These are phyloP conservation scores for Karstenula rhodostoma DNA, from an alignment of 2,329 filamentous ascomycete species.

Conservation along the genomic window DNA sequence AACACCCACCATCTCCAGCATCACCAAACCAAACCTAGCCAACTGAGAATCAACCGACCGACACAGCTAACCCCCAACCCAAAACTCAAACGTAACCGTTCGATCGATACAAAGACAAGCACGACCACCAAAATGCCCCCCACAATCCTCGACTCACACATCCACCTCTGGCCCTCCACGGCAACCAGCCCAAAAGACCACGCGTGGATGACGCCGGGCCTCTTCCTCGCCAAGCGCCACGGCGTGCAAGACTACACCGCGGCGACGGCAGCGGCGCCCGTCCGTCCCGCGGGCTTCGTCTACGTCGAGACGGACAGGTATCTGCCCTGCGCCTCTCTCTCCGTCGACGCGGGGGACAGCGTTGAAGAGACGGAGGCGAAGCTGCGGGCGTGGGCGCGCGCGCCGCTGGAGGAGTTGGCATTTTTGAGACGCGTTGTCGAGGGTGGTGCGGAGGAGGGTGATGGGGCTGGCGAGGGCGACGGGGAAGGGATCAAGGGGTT, in stretches of 20 bases:
- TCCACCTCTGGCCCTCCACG: conserved; percentile 81
- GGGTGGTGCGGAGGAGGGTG: conserved; percentile 70
- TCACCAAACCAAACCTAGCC: neutral
- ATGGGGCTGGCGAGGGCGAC: conserved; percentile 48
- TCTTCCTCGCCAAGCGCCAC: conserved; percentile 68
- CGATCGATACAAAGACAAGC: neutral
- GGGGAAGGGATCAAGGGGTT: conserved; percentile 67
- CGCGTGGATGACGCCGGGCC: conserved; percentile 69
- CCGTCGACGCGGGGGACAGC: neutral
- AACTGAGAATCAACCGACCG: too few species aligned
- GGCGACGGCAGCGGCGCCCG: conserved; percentile 21
- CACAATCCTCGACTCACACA: conserved; percentile 83
- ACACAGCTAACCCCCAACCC: too few species aligned
- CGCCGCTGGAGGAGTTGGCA: conserved; percentile 75
- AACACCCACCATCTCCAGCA: neutral
- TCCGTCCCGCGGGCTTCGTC: conserved; percentile 67
- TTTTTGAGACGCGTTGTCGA: conserved; percentile 73
- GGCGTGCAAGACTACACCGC: conserved; percentile 68
- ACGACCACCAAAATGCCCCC: conserved; percentile 29
- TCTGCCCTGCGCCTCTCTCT: conserved; percentile 22
- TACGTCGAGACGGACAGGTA: conserved; percentile 82
- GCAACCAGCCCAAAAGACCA: conserved; percentile 69
- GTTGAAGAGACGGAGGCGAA: conserved; percentile 11
- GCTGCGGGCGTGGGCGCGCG: conserved; percentile 66
- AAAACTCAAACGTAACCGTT: neutral